These are phyloP conservation scores for Leptographium wingfieldii DNA, from an alignment of 2,329 filamentous ascomycete genomes.

Conservation along the genomic window DNA sequence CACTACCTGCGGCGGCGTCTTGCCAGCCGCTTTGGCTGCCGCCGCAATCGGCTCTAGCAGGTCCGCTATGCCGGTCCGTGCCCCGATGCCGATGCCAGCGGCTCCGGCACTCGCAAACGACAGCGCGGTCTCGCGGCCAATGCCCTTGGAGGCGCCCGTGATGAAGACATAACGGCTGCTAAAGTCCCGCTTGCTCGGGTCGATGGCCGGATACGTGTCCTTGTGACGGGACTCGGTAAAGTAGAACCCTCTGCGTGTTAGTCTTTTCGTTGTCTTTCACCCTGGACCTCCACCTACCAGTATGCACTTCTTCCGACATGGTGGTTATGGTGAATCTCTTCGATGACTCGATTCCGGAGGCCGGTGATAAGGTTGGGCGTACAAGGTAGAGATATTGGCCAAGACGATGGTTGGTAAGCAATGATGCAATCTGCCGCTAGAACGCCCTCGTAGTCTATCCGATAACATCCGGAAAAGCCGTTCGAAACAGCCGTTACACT, in stretches of 20 bases:
- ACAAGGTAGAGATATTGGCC: no score
- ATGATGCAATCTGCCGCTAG: no score
- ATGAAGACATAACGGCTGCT: slow-evolving; percentile 15
- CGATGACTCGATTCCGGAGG: no score
- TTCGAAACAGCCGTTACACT: no score
- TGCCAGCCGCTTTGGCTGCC: slow-evolving; percentile 18
- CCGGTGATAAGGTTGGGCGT: no score
- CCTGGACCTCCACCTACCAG: no score
- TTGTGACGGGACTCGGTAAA: slow-evolving; percentile 13
- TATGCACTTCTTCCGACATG: no score
- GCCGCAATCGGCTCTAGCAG: slow-evolving; percentile 25
- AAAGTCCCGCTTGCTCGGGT: slow-evolving; percentile 12
- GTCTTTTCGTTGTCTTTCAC: no score
- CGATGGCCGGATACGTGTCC: slow-evolving; percentile 21
- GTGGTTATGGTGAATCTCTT: no score
- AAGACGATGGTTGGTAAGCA: no score
- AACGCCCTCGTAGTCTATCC: no score
- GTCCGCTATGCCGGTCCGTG: slow-evolving; percentile 32
- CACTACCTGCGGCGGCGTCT: slow-evolving; percentile 17
- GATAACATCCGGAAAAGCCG: no score
- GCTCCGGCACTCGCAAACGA: slow-evolving; percentile 37
- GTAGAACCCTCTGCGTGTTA: slow-evolving; percentile 2
- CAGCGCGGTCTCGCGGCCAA: slow-evolving; percentile 18
- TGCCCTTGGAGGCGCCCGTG: slow-evolving; percentile 16
- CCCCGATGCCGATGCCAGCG: slow-evolving; percentile 34